Evolutionary conservation across 2,329 filamentous ascomycete species (phyloP), one percentile per base, ranked within the genome.

Genomic region (Cryphonectria carpinicola): DNA sequence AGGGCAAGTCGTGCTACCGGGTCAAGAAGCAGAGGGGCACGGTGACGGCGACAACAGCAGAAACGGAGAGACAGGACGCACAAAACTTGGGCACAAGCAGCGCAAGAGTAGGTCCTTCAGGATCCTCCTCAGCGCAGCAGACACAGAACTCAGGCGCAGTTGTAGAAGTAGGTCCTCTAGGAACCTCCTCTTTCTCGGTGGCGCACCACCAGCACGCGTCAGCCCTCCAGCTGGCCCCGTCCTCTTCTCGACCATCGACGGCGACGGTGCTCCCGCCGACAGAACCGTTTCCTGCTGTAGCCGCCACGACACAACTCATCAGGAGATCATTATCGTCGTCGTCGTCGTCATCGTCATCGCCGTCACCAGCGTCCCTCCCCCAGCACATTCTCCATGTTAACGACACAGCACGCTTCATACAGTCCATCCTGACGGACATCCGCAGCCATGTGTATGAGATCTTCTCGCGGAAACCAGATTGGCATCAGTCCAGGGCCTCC

Each of bases 1-100:
- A 63, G n/a, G 73, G 73, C 54, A 74, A 74, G 63, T 74, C 73
- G 14, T 74, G 73, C 66, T 69, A 72, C 62, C 54, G 73, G 56
- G 61, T 71, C 19, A 71, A 69, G 41, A 62, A 71, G 25, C 70
- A 70, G 4, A 64, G 67, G 10, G 32, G 37, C 39, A n/a, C 49
- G 25, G 70, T 65, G 25, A 67, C 69, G 22, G 6, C 32, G 37
- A 13, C 37, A 39, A 11, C 37, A 13, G 37, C 37, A 35, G 49
- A 37, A 14, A 22, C 3, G n/a, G 14, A 32, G 17, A 64, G 32
- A 25, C 58, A 67, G n/a, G 13, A 39, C 5, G 1, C 64, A n/a
- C 46, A 49, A 7, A n/a, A n/a, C 46, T n/a, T 8, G 46, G 46
- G 22, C 46, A 49, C 22, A n/a, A 10, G 46, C 54, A 10, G 46